phyloP scores from a whole-genome alignment of 176 grass and related monocot species.

The Musa itinerans region DNA sequence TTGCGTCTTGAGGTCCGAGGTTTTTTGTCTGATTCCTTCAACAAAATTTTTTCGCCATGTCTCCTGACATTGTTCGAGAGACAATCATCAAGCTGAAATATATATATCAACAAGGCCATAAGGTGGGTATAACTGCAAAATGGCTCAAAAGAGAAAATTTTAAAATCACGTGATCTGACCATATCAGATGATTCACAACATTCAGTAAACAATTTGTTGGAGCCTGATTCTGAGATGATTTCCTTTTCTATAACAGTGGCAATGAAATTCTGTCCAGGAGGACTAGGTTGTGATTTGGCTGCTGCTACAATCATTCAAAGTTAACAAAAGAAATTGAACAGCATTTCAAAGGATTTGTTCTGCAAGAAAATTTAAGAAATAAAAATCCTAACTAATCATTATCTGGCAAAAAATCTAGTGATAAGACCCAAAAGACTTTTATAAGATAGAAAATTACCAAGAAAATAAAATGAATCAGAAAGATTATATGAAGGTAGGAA shows the following conservation, averaged over 20 bases:
- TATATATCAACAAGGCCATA: slow-evolving; percentile 22
- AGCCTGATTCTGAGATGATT: slow-evolving; percentile 6
- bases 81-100: slow-evolving; percentile 19
- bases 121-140: slow-evolving; percentile 10
- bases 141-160: slow-evolving; percentile 10
- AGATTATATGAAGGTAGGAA: too few species aligned
- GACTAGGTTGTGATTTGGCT: neutral
- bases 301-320: neutral
- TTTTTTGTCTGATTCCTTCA: slow-evolving; percentile 63
- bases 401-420: neutral
- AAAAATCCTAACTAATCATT: neutral
- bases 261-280: neutral
- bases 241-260: neutral
- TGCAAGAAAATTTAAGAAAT: neutral
- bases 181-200: slow-evolving; percentile 3
- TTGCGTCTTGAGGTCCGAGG: slow-evolving; percentile 45
- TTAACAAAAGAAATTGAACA: neutral
- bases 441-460: neutral
- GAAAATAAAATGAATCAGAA: too few species aligned
- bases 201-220: neutral
- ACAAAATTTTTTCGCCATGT: slow-evolving; percentile 49
- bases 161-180: slow-evolving; percentile 6
- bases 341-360: neutral
- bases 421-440: neutral
- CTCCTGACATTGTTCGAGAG: slow-evolving; percentile 28